Base-by-base conservation (phyloP, 352 stramenopile genomes). In the Phytophthora sp. region DNA sequence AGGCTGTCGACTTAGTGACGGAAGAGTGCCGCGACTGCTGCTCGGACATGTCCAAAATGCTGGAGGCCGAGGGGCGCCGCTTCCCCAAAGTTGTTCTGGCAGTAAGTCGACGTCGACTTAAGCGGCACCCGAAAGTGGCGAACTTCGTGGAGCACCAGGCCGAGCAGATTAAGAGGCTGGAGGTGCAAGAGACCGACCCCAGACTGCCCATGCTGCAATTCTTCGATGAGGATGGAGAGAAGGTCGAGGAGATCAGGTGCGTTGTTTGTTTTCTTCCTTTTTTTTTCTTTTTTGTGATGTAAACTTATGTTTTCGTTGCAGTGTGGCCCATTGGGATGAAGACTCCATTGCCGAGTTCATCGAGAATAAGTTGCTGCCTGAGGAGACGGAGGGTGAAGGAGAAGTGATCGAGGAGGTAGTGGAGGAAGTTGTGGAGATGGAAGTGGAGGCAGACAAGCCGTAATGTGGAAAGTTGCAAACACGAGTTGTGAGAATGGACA, bases 281-380 rank as follows among this genome's bases (percentile, higher is more conserved):
- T 53, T 52, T 42, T 24, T 41, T 5, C 13, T 18, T 9, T 39
- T 18, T 39, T 11, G 32, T 5, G 32, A n/a, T 12, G 17, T 57
- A 27, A 3, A 34, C 42, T 50, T 2, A 30, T 3, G 34, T 11
- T 45, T 43, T 50, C 37, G 58, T 59, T 27, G 27, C 20, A 92
- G 82, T 57, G 83, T 92, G 52, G 76, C 79, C 32, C 75, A 81
- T 43, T 92, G 82, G 82, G 79, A 92, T 26, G 82, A 92, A 56
- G 76, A 87, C 23, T 82, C 82, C 6, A 89, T 92, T 65, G 72
- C 72, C 7, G 82, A 92, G 74, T 90, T 89, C 46, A 80, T 92
- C 38, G 69, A 61, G 20, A 79, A 77, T 7, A 92, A 92, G 52
- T 27, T 92, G 38, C 61, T 77, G 51, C 49, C 58, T 24, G 50